These are phyloP conservation scores for Pyrenula massariospora DNA, from an alignment of 495 filamentous ascomycete genomes.

Conservation along the genomic window DNA sequence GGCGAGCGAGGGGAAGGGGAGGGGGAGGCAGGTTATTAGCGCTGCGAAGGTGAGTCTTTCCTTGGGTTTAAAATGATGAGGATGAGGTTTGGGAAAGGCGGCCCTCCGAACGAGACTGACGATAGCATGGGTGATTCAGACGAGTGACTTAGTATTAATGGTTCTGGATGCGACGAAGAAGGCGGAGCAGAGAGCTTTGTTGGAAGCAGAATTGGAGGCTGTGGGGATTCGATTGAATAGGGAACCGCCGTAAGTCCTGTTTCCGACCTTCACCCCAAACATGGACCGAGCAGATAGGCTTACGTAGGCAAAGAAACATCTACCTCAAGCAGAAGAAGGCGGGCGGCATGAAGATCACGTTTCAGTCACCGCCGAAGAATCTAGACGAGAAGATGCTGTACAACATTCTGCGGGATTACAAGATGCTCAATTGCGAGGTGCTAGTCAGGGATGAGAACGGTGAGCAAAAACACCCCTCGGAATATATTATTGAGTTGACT, in stretches of 20 bases:
- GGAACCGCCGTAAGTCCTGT: constrained; percentile 75
- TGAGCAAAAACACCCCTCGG: constrained; percentile 14
- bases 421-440: constrained; percentile 95
- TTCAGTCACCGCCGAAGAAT: constrained; percentile 75
- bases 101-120: too few species aligned
- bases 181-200: constrained; percentile 79
- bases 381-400: constrained; percentile 96
- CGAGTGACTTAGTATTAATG: constrained; percentile 95
- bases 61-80: background rate
- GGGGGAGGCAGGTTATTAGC: constrained; percentile 93
- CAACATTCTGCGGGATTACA: constrained; percentile 95
- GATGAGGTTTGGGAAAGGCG: background rate
- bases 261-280: background rate
- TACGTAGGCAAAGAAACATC: constrained; percentile 54
- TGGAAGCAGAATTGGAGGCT: constrained; percentile 90
- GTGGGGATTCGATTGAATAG: constrained; percentile 92
- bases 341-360: constrained; percentile 97
- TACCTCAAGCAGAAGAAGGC: constrained; percentile 97
- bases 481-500: background rate
- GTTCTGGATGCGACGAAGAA: constrained; percentile 93
- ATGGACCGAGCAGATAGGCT: background rate
- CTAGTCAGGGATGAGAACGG: constrained; percentile 88
- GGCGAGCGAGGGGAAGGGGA: constrained; percentile 88
- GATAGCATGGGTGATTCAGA: constrained; percentile 34
- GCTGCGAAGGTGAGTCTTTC: constrained; percentile 59